A percentile compares a stretch with the other conserved stretches of the same genome.
Evolutionary conservation across 1,284 basidiomycete species (phyloP).

Genomic region (Papiliotrema fonsecae): DNA sequence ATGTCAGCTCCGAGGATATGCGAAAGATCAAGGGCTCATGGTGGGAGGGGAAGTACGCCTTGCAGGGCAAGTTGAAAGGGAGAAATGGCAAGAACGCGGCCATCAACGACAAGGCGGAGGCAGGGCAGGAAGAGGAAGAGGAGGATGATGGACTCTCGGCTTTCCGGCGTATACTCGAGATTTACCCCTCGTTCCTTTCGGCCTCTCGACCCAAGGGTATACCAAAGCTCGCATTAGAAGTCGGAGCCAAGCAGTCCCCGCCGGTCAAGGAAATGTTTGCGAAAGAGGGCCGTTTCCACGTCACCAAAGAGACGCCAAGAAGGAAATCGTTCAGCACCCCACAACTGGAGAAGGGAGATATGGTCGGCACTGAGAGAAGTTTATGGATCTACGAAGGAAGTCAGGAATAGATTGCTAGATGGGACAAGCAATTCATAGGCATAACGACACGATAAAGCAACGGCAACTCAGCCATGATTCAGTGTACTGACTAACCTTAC

Average conservation of each 20-base stretch:
- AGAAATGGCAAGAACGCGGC: too few relatives aligned
- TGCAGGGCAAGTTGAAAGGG: conserved; percentile 18
- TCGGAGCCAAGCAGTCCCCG: conserved; percentile 9
- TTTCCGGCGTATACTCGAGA: conserved; percentile 12
- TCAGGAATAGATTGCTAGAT: too few relatives aligned
- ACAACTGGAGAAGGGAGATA: conserved; percentile 13
- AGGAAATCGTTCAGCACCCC: conserved; percentile 11
- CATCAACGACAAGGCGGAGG: too few relatives aligned
- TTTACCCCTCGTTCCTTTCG: conserved; percentile 11
- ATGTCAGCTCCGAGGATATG: conserved; percentile 17
- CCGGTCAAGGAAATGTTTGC: conserved; percentile 6
- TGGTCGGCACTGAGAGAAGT: conserved; percentile 17
- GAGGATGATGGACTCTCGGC: conserved; percentile 12
- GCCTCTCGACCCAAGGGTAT: background rate
- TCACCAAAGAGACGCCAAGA: conserved; percentile 8
- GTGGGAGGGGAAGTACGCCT: conserved; percentile 15
- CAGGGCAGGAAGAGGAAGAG: background rate
- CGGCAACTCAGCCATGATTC: too few relatives aligned
- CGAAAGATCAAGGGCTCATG: conserved; percentile 11
- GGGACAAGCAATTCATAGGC: too few relatives aligned
- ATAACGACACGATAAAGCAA: too few relatives aligned
- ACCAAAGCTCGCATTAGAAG: conserved; percentile 10
- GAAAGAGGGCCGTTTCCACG: background rate
- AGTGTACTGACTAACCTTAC: too few relatives aligned
- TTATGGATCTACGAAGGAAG: conserved; percentile 16